These are phyloP conservation scores for Hypoxylon sp. DNA, from an alignment of 2,329 filamentous ascomycete species.

Conservation along the genomic window DNA sequence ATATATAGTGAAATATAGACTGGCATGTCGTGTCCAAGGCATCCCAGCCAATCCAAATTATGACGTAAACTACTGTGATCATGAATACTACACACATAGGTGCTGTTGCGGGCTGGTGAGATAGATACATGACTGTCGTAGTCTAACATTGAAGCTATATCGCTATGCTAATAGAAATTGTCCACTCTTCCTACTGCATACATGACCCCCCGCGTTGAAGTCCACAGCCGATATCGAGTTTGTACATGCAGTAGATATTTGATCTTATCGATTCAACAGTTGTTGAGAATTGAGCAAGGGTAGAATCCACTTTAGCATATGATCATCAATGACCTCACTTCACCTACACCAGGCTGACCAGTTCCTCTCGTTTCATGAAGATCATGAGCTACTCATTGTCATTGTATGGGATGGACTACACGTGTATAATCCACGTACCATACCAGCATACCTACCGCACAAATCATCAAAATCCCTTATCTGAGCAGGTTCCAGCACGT, in stretches of 20 bases:
- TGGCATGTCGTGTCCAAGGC: neutral
- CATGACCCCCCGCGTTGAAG: neutral
- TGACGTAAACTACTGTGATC: neutral
- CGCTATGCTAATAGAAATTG: too few relatives aligned
- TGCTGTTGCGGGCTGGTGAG: neutral
- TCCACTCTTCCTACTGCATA: neutral
- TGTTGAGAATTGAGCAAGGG: neutral
- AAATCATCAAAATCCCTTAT: slow-evolving; percentile 13
- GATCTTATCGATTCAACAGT: neutral
- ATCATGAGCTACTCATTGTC: slow-evolving; percentile 6
- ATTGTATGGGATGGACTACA: slow-evolving; percentile 8
- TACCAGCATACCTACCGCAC: slow-evolving; percentile 11
- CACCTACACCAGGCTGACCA: too few relatives aligned
- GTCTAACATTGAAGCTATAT: neutral
- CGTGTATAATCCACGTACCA: slow-evolving; percentile 10
- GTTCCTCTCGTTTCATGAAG: neutral
- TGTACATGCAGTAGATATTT: neutral
- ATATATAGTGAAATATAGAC: neutral
- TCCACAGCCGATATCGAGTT: neutral
- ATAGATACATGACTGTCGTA: neutral
- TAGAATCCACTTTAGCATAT: neutral
- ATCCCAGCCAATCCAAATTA: neutral
- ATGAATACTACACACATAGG: neutral
- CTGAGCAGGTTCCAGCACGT: slow-evolving; percentile 10
- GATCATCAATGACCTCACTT: neutral